Base-by-base conservation (phyloP, 805 yeast species). In the Pichia deserticola region DNA sequence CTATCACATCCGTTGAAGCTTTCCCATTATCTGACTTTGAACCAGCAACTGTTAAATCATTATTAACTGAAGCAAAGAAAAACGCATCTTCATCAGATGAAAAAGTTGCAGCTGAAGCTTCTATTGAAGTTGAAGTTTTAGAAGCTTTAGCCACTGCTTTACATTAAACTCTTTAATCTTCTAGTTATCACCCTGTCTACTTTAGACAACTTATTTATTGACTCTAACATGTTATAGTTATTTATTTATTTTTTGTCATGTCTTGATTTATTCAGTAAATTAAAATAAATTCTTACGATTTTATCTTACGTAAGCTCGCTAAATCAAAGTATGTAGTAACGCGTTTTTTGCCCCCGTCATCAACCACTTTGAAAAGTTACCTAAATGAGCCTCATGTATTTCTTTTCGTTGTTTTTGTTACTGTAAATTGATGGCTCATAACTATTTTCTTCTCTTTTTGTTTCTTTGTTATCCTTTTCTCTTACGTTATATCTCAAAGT, bases 1-100 rank as follows among this genome's bases (percentile, higher is more conserved):
- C 87, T 66, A 84, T 93, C 70, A 86, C 93, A 66, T 90, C 97
- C 57, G 85, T 89, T 62, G 99, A 93, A 76, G 99, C 98, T 41
- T 88, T 81, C 76, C 87, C 93, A 66, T 78, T 93, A 61, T 92
- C 89, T 57, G 82, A 88, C 55, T 89, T 92, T 73, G 87, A 89
- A 50, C 73, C 81, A 40, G 86, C 82, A 59, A 81, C 86, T 61
- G 83, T 90, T 69, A 87, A 82, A 77, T 63, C 81, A 52, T 82
- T 87, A 69, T 78, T 89, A 65, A 80, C 92, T 53, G 97, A 92
- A 70, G 98, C 99, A 54, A 95, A 87, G 74, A 89, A 89, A 82
- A 87, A 89, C 71, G 81, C 83, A 41, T 63, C 84, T 53, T 84
- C 95, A 53, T 72, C 92, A 45, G 97, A 87, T 61, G 97, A 87